Base-by-base conservation (phyloP, 805 yeast genomes). In the Zygosaccharomyces siamensis region DNA sequence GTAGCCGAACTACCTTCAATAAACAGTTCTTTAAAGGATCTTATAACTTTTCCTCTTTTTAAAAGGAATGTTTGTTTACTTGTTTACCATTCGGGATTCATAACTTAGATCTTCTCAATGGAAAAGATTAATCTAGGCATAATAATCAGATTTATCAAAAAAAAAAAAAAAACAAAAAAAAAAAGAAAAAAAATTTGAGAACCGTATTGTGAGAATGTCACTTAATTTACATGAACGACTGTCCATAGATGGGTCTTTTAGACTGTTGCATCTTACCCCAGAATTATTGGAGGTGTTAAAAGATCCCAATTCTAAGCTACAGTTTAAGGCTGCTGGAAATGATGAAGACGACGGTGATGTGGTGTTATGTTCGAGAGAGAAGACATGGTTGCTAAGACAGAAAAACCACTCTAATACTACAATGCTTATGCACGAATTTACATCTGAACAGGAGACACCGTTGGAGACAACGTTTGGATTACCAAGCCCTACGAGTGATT, bases 341-440 rank as follows among this genome's bases (percentile, higher is more conserved):
- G 68, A 57, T 23, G 56, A 51, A 4, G 51, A 48, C 2, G 59
- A 59, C 2, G 53, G 69, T 3, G 76, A 74, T 39, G 77, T 86
- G 7, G 88, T 80, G 27, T 63, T 89, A 12, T 84, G 90, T 50
- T 78, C 92, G 0, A 56, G 67, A 3, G 54, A 67, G 26, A 65
- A 72, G 44, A 85, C 95, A 0, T 89, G 79, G 78, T 71, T 73
- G 39, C 57, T 89, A 14, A 74, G 88, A 45, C 90, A 85, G 59
- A 83, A 86, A 71, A 87, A 88, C 61, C 97, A 92, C 64, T 86
- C 97, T 6, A 89, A 92, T 64, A 78, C 92, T 4, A 82, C 86
- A n/a, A 63, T 89, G 55, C 52, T 89, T 20, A 61, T 79, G 62
- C 64, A 64, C 10, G 63, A 58, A 30, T 61, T 60, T 50, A 50